A percentile compares a stretch with the other conserved stretches of the same genome.
Evolutionary conservation across 352 stramenopile species (phyloP).

Genomic region (Phytophthora vignae): DNA sequence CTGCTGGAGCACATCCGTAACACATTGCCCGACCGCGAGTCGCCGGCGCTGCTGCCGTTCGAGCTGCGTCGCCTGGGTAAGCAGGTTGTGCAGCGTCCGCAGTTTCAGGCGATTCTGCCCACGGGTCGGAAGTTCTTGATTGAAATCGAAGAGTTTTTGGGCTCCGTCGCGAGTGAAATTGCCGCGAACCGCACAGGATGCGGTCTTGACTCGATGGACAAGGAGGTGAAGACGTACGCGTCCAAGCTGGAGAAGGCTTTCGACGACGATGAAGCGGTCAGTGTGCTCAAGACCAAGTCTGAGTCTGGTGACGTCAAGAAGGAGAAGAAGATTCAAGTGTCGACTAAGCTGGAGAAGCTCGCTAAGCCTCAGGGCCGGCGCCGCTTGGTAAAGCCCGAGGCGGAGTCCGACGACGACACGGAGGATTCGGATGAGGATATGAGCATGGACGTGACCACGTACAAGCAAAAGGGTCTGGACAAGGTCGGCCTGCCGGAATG

Average conservation of each 20-base stretch:
- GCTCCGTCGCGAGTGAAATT: slow-evolving; percentile 70
- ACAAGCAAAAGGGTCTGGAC: slow-evolving; percentile 76
- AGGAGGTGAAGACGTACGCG: slow-evolving; percentile 68
- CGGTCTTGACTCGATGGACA: slow-evolving; percentile 76
- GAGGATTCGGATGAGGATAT: slow-evolving; percentile 64
- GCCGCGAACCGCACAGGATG: slow-evolving; percentile 57
- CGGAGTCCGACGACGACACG: slow-evolving; percentile 48
- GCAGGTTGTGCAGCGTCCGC: slow-evolving; percentile 76
- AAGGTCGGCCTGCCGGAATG: slow-evolving; percentile 66
- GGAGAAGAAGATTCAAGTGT: slow-evolving; percentile 67
- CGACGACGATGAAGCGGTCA: slow-evolving; percentile 53
- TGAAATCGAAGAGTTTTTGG: slow-evolving; percentile 89
- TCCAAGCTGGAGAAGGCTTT: slow-evolving; percentile 74
- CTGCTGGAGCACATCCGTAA: slow-evolving; percentile 92
- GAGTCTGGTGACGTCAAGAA: slow-evolving; percentile 38
- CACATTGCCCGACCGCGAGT: slow-evolving; percentile 77
- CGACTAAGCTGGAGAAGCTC: slow-evolving; percentile 72
- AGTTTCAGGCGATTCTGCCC: slow-evolving; percentile 88
- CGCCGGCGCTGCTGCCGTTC: slow-evolving; percentile 73
- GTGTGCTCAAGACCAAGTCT: slow-evolving; percentile 30
- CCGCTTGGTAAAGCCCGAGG: slow-evolving; percentile 61
- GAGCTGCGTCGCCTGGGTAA: slow-evolving; percentile 90
- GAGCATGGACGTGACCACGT: slow-evolving; percentile 53
- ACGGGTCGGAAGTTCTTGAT: slow-evolving; percentile 92
- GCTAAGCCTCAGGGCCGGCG: slow-evolving; percentile 54